Base-by-base conservation (phyloP, 2,329 filamentous ascomycete species). In the Dactylellina sp. region DNA sequence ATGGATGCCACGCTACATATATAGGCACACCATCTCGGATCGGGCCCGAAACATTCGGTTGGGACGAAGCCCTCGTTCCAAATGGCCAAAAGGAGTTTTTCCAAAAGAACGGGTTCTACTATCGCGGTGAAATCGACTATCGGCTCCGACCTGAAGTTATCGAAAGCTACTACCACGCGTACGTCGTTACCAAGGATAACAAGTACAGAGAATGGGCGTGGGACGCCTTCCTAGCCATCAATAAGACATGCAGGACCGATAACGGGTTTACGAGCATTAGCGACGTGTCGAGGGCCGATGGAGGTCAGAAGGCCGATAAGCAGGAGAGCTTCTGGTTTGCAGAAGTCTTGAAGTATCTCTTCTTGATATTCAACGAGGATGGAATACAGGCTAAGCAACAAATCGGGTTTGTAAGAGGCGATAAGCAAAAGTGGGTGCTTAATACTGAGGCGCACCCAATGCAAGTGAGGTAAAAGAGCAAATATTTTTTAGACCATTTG, bases 321-420 rank as follows among this genome's bases (percentile, higher is more conserved):
- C 91, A 94, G 84, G 91, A 96, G 82, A 93, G 89, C 78, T 96
- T 95, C 82, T 89, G 91, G 83, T 92, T 96, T 80, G 92, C 92
- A 0, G 92, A 96, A 83, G 90, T 93, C 75, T 80, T 96, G 80
- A 96, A 96, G 84, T 96, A 96, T 80, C 83, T 86, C 64, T 96
- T 91, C 81, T 80, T 96, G 77, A 90, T 92, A 14, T 81, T 81
- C 71, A 76, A 78, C 24, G 79, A 64, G 11, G 35, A 44, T 22
- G 16, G 55, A 16, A 59, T 71, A n/a, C 66, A 71, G 24, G 20
- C 20, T 16, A 42, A 40, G 7, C 56, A 77, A 18, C 52, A 52
- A 14, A 55, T 77, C 76, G 72, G 77, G 7, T 63, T 71, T 22
- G 37, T 18, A 18, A 82, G 83, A n/a, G 81, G 82, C 5, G 78